Percentiles rank a stretch among this genome's conserved stretches.
These are phyloP conservation scores for Globisporangium cylindrosporum DNA, from an alignment of 352 stramenopile genomes.

Conservation along the genomic window DNA sequence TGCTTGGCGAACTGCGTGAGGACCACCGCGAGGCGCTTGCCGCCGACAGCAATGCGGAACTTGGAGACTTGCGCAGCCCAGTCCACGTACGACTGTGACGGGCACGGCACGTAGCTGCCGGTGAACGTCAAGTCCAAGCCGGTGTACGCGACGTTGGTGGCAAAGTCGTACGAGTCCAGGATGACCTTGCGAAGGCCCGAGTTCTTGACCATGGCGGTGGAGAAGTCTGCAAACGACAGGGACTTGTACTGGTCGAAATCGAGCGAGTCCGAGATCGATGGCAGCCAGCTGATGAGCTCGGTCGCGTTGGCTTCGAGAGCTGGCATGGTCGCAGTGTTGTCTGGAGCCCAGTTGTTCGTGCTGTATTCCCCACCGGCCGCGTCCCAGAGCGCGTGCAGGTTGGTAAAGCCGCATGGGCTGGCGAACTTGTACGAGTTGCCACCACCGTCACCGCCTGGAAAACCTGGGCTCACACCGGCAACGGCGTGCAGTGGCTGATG, in stretches of 20 bases:
- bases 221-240: conserved; percentile 33
- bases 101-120: conserved; percentile 19
- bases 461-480: conserved; percentile 35
- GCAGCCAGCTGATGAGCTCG: conserved; percentile 38
- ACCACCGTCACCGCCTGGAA: conserved; percentile 49
- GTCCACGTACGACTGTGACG: conserved; percentile 29
- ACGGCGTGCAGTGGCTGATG: conserved; percentile 64
- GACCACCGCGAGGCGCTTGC: conserved; percentile 50
- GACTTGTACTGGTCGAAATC: conserved; percentile 41
- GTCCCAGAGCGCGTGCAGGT: conserved; percentile 71
- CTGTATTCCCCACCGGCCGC: conserved; percentile 44
- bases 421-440: conserved; percentile 61
- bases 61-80: conserved; percentile 37
- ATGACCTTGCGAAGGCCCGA: conserved; percentile 27
- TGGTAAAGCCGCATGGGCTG: conserved; percentile 43
- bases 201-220: conserved; percentile 27
- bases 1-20: conserved; percentile 55
- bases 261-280: conserved; percentile 30
- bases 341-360: conserved; percentile 47
- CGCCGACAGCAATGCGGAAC: conserved; percentile 42
- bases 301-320: conserved; percentile 36
- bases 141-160: conserved; percentile 36
- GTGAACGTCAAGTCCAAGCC: conserved; percentile 30
- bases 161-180: conserved; percentile 47
- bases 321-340: conserved; percentile 17